Conservation (phyloP, 169 alveolate genomes). For the Cryptosporidium sp. region DNA sequence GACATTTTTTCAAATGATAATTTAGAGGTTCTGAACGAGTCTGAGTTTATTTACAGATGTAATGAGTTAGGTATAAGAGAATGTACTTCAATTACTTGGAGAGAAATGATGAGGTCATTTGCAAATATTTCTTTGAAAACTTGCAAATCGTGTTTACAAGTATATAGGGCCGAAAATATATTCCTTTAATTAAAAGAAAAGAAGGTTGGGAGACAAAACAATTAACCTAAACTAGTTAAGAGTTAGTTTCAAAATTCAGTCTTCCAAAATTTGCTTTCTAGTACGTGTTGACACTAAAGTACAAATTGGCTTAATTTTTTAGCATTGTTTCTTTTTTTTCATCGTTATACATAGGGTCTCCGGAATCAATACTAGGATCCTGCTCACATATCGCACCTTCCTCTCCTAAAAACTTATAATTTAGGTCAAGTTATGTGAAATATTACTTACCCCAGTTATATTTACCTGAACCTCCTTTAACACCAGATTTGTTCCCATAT, state of each 20-base stretch:
- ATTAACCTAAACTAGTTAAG: background rate
- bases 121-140: background rate
- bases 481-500: constrained; percentile 67
- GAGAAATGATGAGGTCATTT: constrained; percentile 26
- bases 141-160: constrained; percentile 2
- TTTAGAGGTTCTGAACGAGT: background rate
- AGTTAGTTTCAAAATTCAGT: background rate
- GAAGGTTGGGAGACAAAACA: background rate
- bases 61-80: constrained; percentile 38
- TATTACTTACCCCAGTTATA: constrained; percentile 70
- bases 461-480: constrained; percentile 66
- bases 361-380: background rate
- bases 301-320: background rate
- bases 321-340: constrained; percentile 20
- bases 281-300: background rate
- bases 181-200: background rate
- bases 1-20: background rate
- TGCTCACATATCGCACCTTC: constrained; percentile 11
- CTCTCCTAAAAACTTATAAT: constrained; percentile 1
- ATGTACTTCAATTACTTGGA: constrained; percentile 36
- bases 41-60: constrained; percentile 1
- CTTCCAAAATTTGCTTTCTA: background rate
- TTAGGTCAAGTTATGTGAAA: background rate
- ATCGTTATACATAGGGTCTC: constrained; percentile 59
- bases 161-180: constrained; percentile 12